Percentiles rank a stretch among this genome's conserved stretches.
Evolutionary conservation across 2,329 filamentous ascomycete genomes (phyloP).

Genomic region (Ceratocystis albifundus): DNA sequence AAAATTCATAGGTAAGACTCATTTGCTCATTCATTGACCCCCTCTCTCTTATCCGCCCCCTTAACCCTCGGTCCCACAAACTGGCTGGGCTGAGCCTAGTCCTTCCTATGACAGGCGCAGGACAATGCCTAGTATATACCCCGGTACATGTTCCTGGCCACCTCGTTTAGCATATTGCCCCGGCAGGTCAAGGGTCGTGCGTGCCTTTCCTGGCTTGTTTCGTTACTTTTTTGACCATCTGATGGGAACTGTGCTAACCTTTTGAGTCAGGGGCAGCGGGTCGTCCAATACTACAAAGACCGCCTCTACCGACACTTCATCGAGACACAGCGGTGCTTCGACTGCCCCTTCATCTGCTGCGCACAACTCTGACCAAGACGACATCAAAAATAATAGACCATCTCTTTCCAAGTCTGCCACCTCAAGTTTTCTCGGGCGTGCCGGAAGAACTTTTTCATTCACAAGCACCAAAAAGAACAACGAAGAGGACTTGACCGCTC

Average conservation of each 20-base stretch:
- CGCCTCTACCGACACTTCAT: constrained; percentile 48
- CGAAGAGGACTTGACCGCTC: constrained; percentile 25
- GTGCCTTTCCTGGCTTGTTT: constrained; percentile 15
- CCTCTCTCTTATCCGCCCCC: neutral
- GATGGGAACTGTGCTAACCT: constrained; percentile 19
- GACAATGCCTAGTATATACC: constrained; percentile 7
- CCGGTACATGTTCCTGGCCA: constrained; percentile 18
- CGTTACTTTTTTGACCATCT: constrained; percentile 13
- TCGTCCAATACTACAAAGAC: constrained; percentile 51
- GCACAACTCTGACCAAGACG: constrained; percentile 22
- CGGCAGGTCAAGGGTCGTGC: constrained; percentile 11
- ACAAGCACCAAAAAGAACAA: constrained; percentile 41
- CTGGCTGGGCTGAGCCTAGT: neutral
- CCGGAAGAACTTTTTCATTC: constrained; percentile 49
- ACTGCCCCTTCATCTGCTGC: constrained; percentile 48
- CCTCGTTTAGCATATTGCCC: constrained; percentile 12
- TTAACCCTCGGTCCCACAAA: constrained; percentile 8
- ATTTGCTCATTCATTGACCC: constrained; percentile 25
- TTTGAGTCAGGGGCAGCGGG: constrained; percentile 30
- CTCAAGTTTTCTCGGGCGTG: constrained; percentile 44
- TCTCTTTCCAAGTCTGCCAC: constrained; percentile 37
- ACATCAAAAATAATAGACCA: constrained; percentile 27
- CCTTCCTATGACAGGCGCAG: constrained; percentile 11
- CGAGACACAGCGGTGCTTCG: constrained; percentile 51
- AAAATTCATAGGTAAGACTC: constrained; percentile 44